These are phyloP conservation scores for Phlebiopsis gigantea DNA, from an alignment of 768 basidiomycete species.

Conservation along the genomic window DNA sequence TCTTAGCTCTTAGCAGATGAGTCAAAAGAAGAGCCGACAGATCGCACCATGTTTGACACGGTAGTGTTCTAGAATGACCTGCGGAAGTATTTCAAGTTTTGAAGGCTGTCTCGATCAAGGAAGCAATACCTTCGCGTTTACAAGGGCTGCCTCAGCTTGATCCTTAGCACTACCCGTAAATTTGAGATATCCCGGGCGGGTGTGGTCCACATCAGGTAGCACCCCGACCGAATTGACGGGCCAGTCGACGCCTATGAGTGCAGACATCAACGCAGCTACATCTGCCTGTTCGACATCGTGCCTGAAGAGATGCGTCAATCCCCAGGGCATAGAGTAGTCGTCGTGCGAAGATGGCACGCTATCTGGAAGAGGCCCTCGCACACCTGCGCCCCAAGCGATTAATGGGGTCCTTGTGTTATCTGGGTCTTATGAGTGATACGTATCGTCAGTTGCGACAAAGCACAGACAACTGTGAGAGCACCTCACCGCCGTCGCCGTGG, in stretches of 20 bases:
- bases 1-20: background rate
- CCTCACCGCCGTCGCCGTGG: conserved; percentile 75
- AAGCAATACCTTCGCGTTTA: conserved; percentile 54
- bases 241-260: conserved; percentile 66
- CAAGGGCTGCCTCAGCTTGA: conserved; percentile 49
- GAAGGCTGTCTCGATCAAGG: background rate
- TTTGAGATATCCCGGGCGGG: conserved; percentile 52
- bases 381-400: conserved; percentile 75
- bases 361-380: conserved; percentile 64
- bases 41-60: conserved; percentile 65
- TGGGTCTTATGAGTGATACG: conserved; percentile 47
- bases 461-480: conserved; percentile 1
- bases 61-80: conserved; percentile 75
- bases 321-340: conserved; percentile 62
- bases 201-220: conserved; percentile 67
- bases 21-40: background rate
- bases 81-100: background rate
- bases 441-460: background rate
- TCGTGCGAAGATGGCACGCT: conserved; percentile 55
- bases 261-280: conserved; percentile 71
- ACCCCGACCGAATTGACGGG: conserved; percentile 83
- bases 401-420: conserved; percentile 86
- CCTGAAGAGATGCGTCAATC: conserved; percentile 49
- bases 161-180: conserved; percentile 40
- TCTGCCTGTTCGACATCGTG: conserved; percentile 84